phyloP scores from a whole-genome alignment of 768 basidiomycete species.

The Macrolepiota dolichaula region DNA sequence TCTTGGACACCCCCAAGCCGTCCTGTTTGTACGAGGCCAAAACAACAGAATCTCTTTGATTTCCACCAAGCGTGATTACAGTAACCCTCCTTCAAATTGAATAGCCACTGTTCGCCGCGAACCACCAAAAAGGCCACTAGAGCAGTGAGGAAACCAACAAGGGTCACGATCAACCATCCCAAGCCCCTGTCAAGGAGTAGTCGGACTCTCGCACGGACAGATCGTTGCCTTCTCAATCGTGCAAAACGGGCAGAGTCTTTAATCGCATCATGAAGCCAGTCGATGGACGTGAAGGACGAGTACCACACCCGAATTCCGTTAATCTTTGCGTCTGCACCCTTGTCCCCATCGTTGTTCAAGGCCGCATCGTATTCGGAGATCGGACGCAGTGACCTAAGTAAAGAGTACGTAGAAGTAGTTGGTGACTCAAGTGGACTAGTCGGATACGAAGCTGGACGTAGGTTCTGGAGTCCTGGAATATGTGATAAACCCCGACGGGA shows the following conservation, averaged over 20 bases:
- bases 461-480: constrained; percentile 28
- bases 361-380: constrained; percentile 73
- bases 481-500: constrained; percentile 33
- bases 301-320: constrained; percentile 93
- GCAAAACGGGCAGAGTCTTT: constrained; percentile 87
- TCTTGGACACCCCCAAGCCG: constrained; percentile 22
- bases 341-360: constrained; percentile 35
- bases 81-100: constrained; percentile 91
- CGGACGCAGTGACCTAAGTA: constrained; percentile 42
- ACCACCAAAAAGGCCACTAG: constrained; percentile 84
- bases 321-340: constrained; percentile 57
- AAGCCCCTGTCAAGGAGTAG: constrained; percentile 72
- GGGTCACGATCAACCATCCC: constrained; percentile 87
- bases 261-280: constrained; percentile 96
- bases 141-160: constrained; percentile 85
- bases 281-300: constrained; percentile 85
- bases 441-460: constrained; percentile 29
- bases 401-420: constrained; percentile 26
- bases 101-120: constrained; percentile 83
- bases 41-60: constrained; percentile 83
- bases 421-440: constrained; percentile 31
- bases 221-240: constrained; percentile 65
- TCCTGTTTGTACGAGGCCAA: constrained; percentile 20
- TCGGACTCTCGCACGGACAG: constrained; percentile 60
- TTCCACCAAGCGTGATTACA: constrained; percentile 69